phyloP scores from a whole-genome alignment of 352 stramenopile genomes.

The Ophiocytium majus region DNA sequence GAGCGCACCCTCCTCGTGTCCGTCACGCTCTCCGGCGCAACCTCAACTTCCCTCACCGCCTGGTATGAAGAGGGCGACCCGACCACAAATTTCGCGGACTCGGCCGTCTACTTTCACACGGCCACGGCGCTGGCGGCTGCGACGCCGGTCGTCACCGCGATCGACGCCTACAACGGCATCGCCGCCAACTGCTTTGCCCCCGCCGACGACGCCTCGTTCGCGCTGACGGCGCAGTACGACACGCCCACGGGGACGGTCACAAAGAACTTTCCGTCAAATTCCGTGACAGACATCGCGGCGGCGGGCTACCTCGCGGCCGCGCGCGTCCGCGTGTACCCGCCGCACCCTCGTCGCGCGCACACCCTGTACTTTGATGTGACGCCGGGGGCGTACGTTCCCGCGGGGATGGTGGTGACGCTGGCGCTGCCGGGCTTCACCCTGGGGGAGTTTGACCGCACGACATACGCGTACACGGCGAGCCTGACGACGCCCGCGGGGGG shows the following conservation, averaged over 20 bases:
- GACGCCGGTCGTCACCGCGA: neutral
- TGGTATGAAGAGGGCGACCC: neutral
- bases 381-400: neutral
- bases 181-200: neutral
- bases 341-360: no score
- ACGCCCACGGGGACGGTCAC: neutral
- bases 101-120: neutral
- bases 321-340: no score
- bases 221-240: neutral
- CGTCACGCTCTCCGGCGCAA: neutral
- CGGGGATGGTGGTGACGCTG: neutral
- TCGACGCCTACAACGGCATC: neutral
- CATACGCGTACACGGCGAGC: neutral
- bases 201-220: neutral
- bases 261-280: neutral
- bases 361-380: neutral
- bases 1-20: neutral
- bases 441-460: neutral
- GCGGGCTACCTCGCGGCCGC: neutral
- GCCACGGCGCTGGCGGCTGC: neutral
- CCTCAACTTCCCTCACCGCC: neutral
- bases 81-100: neutral
- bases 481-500: no score
- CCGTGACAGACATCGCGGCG: neutral
- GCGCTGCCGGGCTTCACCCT: constrained; percentile 4